These are phyloP conservation scores for Paratinospora sagittata DNA, from an alignment of 164 flowering plant genomes.

Conservation along the genomic window DNA sequence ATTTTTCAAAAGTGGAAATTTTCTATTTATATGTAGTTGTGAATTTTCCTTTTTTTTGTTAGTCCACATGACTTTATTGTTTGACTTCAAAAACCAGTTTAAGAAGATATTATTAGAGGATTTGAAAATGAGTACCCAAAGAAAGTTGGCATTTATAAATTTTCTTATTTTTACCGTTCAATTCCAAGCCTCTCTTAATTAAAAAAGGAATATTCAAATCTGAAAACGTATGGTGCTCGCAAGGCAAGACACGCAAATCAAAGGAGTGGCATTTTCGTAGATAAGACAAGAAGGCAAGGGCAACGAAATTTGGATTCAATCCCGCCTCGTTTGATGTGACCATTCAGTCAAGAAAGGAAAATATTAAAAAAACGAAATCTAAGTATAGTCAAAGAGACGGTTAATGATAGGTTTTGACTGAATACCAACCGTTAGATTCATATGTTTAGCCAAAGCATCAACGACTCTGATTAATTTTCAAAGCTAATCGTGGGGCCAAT, in stretches of 20 bases:
- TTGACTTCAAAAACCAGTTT: too few relatives aligned
- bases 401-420: constrained; percentile 27
- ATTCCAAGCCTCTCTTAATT: not conserved
- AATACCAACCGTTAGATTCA: constrained; percentile 23
- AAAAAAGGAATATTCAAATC: too few relatives aligned
- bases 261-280: not conserved
- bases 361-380: constrained; percentile 11
- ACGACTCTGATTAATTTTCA: not conserved
- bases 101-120: too few relatives aligned
- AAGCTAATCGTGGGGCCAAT: not conserved
- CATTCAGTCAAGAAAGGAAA: constrained; percentile 45
- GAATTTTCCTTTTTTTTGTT: too few relatives aligned
- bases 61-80: too few relatives aligned
- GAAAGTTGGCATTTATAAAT: not conserved
- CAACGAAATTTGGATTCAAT: constrained; percentile 19
- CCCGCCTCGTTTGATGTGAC: constrained; percentile 59
- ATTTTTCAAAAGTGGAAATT: too few relatives aligned
- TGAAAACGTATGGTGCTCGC: not conserved
- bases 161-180: not conserved
- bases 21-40: too few relatives aligned
- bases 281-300: not conserved
- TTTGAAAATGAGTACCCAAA: too few relatives aligned
- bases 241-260: not conserved
- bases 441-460: not conserved
- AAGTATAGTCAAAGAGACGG: constrained; percentile 37